These are phyloP conservation scores for Aspergillus uvarum DNA, from an alignment of 2,329 filamentous ascomycete species.

Conservation along the genomic window DNA sequence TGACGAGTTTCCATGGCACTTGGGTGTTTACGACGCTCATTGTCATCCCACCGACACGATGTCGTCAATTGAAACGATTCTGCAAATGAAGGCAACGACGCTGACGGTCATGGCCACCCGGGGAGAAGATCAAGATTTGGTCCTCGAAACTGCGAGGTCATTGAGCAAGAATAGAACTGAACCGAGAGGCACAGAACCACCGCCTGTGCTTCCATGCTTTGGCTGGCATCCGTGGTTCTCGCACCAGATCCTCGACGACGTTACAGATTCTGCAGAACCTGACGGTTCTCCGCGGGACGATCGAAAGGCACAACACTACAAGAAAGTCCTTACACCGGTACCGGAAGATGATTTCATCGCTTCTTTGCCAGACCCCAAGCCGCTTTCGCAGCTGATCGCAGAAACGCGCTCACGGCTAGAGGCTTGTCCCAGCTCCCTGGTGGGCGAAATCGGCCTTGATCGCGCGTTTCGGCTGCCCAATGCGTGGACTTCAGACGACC, in stretches of 20 bases:
- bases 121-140: constrained; percentile 60
- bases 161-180: constrained; percentile 35
- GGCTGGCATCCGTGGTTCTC: constrained; percentile 71
- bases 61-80: constrained; percentile 54
- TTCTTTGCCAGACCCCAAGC: constrained; percentile 54
- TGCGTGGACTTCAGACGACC: constrained; percentile 43
- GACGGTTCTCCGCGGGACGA: constrained; percentile 13
- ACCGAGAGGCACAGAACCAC: constrained; percentile 23
- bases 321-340: constrained; percentile 51
- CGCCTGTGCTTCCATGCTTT: constrained; percentile 60
- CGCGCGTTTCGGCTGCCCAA: constrained; percentile 61
- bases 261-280: constrained; percentile 20
- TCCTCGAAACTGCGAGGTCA: constrained; percentile 49
- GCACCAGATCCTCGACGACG: constrained; percentile 57
- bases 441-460: constrained; percentile 65
- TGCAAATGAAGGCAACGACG: constrained; percentile 57
- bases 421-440: constrained; percentile 54
- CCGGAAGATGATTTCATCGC: constrained; percentile 49
- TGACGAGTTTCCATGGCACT: constrained; percentile 57
- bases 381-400: constrained; percentile 53
- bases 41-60: constrained; percentile 68
- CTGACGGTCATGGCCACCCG: constrained; percentile 65
- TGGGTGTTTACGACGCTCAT: constrained; percentile 64
- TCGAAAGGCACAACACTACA: constrained; percentile 53
- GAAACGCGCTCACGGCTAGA: constrained; percentile 51